Percentiles rank a stretch among this genome's conserved stretches.
phyloP scores from a whole-genome alignment of 2,329 filamentous ascomycete species.

The Gaeumannomyces sp. region DNA sequence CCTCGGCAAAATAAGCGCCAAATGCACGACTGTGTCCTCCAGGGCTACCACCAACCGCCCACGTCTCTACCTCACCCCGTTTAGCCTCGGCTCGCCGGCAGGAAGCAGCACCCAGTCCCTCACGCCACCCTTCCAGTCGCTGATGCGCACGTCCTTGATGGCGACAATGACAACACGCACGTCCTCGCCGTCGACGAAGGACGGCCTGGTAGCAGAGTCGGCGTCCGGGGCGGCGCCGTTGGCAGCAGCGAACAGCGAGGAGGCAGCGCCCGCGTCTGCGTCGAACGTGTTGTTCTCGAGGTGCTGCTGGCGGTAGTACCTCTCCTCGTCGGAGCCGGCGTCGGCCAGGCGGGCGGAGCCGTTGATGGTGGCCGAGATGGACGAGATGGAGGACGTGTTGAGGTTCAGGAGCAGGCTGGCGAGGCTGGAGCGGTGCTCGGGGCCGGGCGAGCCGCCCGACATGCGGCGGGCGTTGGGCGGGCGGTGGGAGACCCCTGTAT shows the following conservation, averaged over 20 bases:
- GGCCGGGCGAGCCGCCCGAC: conserved; percentile 52
- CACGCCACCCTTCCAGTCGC: conserved; percentile 92
- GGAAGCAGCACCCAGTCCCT: conserved; percentile 61
- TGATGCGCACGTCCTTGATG: conserved; percentile 79
- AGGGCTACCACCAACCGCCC: background rate
- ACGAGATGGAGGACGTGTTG: conserved; percentile 80
- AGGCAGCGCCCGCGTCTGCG: conserved; percentile 35
- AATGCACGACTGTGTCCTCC: too few species aligned
- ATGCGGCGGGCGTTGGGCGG: conserved; percentile 65
- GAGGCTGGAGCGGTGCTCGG: conserved; percentile 64
- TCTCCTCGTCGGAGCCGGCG: conserved; percentile 71
- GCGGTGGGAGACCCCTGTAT: conserved; percentile 75
- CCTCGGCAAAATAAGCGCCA: too few species aligned
- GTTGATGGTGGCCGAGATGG: conserved; percentile 90
- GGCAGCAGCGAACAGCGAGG: conserved; percentile 16
- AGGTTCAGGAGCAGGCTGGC: conserved; percentile 82
- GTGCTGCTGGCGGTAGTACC: conserved; percentile 76
- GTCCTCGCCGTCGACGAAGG: conserved; percentile 74
- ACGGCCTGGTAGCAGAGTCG: conserved; percentile 44
- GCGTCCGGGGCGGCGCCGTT: conserved; percentile 34
- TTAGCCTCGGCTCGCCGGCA: conserved; percentile 28
- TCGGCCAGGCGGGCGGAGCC: conserved; percentile 73
- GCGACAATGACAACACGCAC: conserved; percentile 82
- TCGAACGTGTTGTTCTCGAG: conserved; percentile 89
- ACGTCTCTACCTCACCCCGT: conserved; percentile 28